Conservation (phyloP, 805 yeast species). For the Naumovozyma castellii region DNA sequence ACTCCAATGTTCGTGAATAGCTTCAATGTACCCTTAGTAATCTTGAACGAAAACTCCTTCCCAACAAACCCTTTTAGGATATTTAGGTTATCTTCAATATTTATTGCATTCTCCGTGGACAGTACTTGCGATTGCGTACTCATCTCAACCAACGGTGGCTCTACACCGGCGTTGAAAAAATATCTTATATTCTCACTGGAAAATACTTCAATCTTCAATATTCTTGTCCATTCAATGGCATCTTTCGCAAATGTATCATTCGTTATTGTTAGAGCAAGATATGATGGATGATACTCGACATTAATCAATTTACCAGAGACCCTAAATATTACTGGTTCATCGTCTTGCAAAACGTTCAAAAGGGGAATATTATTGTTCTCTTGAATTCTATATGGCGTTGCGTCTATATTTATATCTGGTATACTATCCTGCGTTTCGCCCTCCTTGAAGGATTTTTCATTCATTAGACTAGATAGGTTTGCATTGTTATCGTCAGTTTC, state of each 20-base stretch:
- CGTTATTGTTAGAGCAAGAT: slow-evolving; percentile 1
- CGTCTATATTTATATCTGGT: background rate
- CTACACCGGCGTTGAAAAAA: slow-evolving; percentile 6
- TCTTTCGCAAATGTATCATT: slow-evolving; percentile 8
- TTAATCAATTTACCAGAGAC: slow-evolving; percentile 1
- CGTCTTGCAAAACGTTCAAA: background rate
- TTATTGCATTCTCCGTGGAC: background rate
- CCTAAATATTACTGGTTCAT: background rate
- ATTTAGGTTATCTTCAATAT: slow-evolving; percentile 1
- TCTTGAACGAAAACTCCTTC: slow-evolving; percentile 4
- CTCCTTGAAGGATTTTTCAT: background rate
- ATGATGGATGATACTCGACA: slow-evolving; percentile 1
- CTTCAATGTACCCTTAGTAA: slow-evolving; percentile 3
- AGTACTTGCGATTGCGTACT: background rate
- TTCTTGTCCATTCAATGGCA: slow-evolving; percentile 11
- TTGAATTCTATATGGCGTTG: background rate
- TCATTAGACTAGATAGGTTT: background rate
- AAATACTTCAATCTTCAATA: slow-evolving; percentile 11
- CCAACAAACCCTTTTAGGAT: background rate
- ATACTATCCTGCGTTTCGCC: background rate
- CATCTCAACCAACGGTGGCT: background rate
- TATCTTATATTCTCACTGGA: slow-evolving; percentile 8
- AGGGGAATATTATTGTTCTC: background rate
- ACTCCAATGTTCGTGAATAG: background rate
- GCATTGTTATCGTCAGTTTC: background rate